Conservation (phyloP, 2,329 filamentous ascomycete genomes). For the Fusarium robinianum region DNA sequence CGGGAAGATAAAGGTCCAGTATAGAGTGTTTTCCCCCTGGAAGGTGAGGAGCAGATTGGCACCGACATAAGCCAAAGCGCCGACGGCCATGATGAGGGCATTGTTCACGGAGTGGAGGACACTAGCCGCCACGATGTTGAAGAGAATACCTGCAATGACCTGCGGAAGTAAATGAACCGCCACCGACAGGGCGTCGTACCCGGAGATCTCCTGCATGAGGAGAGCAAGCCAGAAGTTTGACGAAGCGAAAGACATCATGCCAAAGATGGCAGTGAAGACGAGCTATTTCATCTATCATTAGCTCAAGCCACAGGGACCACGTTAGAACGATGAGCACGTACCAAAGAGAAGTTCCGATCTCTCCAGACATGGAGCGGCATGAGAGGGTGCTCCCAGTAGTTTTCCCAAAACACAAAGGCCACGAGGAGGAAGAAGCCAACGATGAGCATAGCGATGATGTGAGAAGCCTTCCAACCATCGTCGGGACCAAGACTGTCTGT, state of each 20-base stretch:
- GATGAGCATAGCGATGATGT: conserved; percentile 65
- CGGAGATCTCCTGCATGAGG: conserved; percentile 64
- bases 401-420: conserved; percentile 67
- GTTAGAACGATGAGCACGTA: conserved; percentile 40
- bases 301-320: not conserved
- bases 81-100: conserved; percentile 60
- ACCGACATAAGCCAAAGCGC: conserved; percentile 46
- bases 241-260: conserved; percentile 65
- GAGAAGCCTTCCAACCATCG: conserved; percentile 64
- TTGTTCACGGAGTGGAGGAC: conserved; percentile 68
- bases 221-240: conserved; percentile 67
- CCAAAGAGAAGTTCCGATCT: conserved; percentile 67
- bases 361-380: conserved; percentile 61
- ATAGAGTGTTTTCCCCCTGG: conserved; percentile 57
- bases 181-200: conserved; percentile 59
- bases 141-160: conserved; percentile 64
- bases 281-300: conserved; percentile 46
- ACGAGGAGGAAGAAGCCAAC: conserved; percentile 61
- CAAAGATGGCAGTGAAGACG: conserved; percentile 60
- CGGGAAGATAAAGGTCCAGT: conserved; percentile 70
- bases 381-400: conserved; percentile 52
- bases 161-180: conserved; percentile 69
- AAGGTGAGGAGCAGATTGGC: conserved; percentile 59
- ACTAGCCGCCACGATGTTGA: conserved; percentile 65
- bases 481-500: conserved; percentile 57